Conservation (phyloP, 2,329 filamentous ascomycete genomes). For the Colletotrichum sp. region DNA sequence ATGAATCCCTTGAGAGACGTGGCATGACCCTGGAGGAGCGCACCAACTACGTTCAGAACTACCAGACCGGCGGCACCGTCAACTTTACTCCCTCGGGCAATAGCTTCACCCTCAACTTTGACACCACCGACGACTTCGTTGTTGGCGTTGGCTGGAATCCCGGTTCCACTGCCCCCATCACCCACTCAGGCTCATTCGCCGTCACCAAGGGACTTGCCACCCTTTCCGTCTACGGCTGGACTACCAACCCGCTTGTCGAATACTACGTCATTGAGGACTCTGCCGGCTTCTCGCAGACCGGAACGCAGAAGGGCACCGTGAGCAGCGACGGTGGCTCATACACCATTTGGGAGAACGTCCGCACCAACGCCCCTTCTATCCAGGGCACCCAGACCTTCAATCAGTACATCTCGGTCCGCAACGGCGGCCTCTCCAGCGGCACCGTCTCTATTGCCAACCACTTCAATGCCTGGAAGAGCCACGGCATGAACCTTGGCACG, state of each 20-base stretch:
- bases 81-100: slow-evolving; percentile 14
- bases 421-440: slow-evolving; percentile 36
- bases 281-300: slow-evolving; percentile 23
- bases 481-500: slow-evolving; percentile 50
- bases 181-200: not conserved
- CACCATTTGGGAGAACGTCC: slow-evolving; percentile 37
- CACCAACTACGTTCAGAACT: slow-evolving; percentile 23
- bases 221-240: slow-evolving; percentile 59
- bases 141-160: slow-evolving; percentile 20
- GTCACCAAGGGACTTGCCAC: not conserved
- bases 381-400: slow-evolving; percentile 52
- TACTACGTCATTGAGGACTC: slow-evolving; percentile 60
- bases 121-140: slow-evolving; percentile 22
- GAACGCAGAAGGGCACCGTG: slow-evolving; percentile 32
- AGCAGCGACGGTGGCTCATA: slow-evolving; percentile 37
- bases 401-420: slow-evolving; percentile 53
- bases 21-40: not conserved
- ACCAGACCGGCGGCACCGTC: slow-evolving; percentile 21
- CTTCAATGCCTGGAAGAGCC: slow-evolving; percentile 55
- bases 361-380: slow-evolving; percentile 49
- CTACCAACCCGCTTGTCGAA: slow-evolving; percentile 56
- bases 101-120: slow-evolving; percentile 20
- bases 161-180: not conserved
- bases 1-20: not conserved
- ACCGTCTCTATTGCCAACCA: slow-evolving; percentile 54